Conservation (phyloP, 148 eudicot species). For the Heliamphora exappendiculata region DNA sequence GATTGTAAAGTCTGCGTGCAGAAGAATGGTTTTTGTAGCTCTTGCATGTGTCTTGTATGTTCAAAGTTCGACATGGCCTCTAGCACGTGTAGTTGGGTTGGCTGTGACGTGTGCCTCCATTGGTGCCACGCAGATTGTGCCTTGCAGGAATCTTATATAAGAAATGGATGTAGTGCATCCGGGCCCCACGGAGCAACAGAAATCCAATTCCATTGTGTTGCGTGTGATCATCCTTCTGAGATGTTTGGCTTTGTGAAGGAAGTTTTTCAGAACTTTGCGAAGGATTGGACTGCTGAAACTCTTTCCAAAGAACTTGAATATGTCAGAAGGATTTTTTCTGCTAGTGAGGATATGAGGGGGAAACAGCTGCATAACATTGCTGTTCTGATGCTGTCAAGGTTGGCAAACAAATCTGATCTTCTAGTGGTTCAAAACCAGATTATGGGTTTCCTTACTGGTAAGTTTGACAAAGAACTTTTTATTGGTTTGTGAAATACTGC, state of each 20-base stretch:
- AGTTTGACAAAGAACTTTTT: slow-evolving; percentile 2
- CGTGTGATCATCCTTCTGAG: slow-evolving; percentile 93
- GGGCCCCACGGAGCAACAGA: slow-evolving; percentile 54
- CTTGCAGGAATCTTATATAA: slow-evolving; percentile 54
- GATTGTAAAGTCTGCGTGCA: slow-evolving; percentile 79
- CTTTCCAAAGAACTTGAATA: slow-evolving; percentile 79
- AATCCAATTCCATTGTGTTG: slow-evolving; percentile 95
- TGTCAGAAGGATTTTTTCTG: slow-evolving; percentile 67
- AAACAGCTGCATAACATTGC: slow-evolving; percentile 60
- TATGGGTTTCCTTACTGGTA: slow-evolving; percentile 60
- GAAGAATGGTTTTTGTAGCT: slow-evolving; percentile 73
- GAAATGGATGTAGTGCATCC: slow-evolving; percentile 66
- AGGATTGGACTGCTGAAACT: slow-evolving; percentile 65
- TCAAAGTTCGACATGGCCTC: slow-evolving; percentile 89
- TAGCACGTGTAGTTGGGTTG: slow-evolving; percentile 99
- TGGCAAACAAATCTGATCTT: slow-evolving; percentile 50
- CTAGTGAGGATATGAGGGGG: slow-evolving; percentile 75
- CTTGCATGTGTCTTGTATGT: slow-evolving; percentile 94
- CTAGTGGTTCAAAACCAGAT: slow-evolving; percentile 56
- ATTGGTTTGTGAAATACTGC: slow-evolving; percentile 3
- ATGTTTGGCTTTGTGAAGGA: slow-evolving; percentile 98
- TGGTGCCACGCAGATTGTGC: slow-evolving; percentile 99
- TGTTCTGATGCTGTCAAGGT: slow-evolving; percentile 49
- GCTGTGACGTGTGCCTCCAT: slow-evolving; percentile 90
- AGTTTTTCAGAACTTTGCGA: slow-evolving; percentile 74